A percentile compares a stretch with the other conserved stretches of the same genome.
Conservation (phyloP, 495 filamentous ascomycete genomes). For the Talaromyces stipitatus region DNA sequence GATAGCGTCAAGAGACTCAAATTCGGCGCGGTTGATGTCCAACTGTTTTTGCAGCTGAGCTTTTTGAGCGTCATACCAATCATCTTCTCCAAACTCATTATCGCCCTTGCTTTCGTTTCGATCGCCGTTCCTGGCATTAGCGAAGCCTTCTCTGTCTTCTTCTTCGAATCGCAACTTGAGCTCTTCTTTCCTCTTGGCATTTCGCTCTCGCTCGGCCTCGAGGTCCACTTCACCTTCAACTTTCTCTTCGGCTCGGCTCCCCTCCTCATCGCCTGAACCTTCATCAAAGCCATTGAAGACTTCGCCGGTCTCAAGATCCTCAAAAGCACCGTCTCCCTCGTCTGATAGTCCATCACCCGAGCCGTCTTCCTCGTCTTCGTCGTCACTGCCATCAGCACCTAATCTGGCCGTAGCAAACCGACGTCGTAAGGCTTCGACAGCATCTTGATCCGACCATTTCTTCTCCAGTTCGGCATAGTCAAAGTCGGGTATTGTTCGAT, state of each 20-base stretch:
- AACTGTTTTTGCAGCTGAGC: constrained; percentile 88
- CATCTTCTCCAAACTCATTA: constrained; percentile 86
- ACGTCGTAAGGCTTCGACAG: constrained; percentile 62
- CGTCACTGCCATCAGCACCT: constrained; percentile 24
- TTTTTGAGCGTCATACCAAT: constrained; percentile 98
- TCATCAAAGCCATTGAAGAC: constrained; percentile 37
- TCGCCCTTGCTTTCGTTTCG: constrained; percentile 51
- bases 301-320: constrained; percentile 80
- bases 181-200: constrained; percentile 89
- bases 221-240: constrained; percentile 40
- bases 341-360: constrained; percentile 41
- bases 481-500: constrained; percentile 68
- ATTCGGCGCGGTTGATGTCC: constrained; percentile 89
- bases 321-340: constrained; percentile 84
- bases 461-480: constrained; percentile 73
- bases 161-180: constrained; percentile 91
- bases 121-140: constrained; percentile 71
- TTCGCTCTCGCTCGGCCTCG: constrained; percentile 81
- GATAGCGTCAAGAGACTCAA: constrained; percentile 71
- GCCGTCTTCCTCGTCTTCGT: constrained; percentile 42
- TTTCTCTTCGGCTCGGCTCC: constrained; percentile 19
- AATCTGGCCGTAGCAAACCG: constrained; percentile 68
- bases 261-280: constrained; percentile 24
- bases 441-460: constrained; percentile 76
- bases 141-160: constrained; percentile 89